phyloP scores from a whole-genome alignment of 129 eudicot species.

The Ambrosia artemisiifolia region DNA sequence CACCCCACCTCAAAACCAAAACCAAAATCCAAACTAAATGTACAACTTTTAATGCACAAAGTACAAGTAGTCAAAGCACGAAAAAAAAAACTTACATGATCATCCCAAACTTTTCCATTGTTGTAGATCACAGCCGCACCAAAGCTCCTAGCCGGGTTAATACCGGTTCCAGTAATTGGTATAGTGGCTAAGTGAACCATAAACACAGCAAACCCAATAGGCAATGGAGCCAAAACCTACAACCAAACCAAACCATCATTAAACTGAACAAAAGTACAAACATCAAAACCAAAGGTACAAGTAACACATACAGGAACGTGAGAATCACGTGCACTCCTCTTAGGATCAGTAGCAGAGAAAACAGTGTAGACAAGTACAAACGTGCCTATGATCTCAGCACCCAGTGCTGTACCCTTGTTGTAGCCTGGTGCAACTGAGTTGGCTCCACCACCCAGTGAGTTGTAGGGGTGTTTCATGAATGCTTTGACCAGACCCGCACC shows the following conservation, averaged over 20 bases:
- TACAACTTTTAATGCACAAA: conserved; percentile 4
- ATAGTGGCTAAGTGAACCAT: conserved; percentile 90
- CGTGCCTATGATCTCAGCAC: conserved; percentile 90
- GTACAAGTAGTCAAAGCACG: conserved; percentile 5
- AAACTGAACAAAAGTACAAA: not conserved
- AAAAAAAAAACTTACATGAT: conserved; percentile 48
- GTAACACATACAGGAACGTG: conserved; percentile 62
- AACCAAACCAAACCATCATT: not conserved
- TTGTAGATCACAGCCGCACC: conserved; percentile 89
- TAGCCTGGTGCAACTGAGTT: conserved; percentile 64
- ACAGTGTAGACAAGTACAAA: conserved; percentile 88
- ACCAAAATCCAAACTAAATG: too few relatives aligned
- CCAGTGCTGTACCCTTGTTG: conserved; percentile 82
- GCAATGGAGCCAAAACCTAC: conserved; percentile 87
- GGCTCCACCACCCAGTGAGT: conserved; percentile 73
- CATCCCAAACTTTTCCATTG: conserved; percentile 77
- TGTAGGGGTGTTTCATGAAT: conserved; percentile 63
- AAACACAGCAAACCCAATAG: conserved; percentile 85
- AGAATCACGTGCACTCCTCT: conserved; percentile 93
- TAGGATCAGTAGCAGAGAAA: conserved; percentile 94
- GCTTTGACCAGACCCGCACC: conserved; percentile 86
- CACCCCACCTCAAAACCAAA: conserved; percentile 6
- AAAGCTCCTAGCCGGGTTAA: conserved; percentile 88
- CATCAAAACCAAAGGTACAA: not conserved
- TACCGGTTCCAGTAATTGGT: conserved; percentile 86